Conservation (phyloP, 2,329 filamentous ascomycete species). For the Huntiella omanensis region DNA sequence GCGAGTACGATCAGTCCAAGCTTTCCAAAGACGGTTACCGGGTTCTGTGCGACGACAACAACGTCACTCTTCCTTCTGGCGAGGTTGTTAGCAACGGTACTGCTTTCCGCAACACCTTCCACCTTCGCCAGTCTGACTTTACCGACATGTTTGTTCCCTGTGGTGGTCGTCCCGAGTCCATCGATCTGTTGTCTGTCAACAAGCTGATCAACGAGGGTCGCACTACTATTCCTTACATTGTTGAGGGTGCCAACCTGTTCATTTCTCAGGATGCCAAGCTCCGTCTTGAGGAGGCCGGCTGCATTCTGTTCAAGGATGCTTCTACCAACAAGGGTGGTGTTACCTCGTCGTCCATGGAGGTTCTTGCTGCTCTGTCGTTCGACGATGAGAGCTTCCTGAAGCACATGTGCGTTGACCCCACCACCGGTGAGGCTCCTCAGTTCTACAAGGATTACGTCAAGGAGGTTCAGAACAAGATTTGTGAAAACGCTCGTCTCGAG, state of each 20-base stretch:
- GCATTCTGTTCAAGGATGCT: conserved; percentile 90
- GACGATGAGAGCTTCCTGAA: conserved; percentile 73
- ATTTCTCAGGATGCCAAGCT: conserved; percentile 97
- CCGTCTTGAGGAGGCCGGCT: conserved; percentile 84
- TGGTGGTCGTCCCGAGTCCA: conserved; percentile 88
- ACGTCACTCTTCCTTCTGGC: conserved; percentile 70
- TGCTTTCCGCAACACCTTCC: conserved; percentile 92
- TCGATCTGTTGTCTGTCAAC: conserved; percentile 73
- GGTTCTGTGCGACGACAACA: conserved; percentile 77
- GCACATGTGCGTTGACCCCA: conserved; percentile 74
- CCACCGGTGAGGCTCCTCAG: conserved; percentile 51
- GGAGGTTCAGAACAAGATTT: conserved; percentile 77
- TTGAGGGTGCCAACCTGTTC: conserved; percentile 95
- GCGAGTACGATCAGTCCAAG: conserved; percentile 66
- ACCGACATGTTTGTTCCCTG: conserved; percentile 91
- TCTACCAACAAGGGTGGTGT: conserved; percentile 98
- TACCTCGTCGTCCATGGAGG: conserved; percentile 89
- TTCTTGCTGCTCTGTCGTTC: conserved; percentile 84
- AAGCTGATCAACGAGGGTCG: conserved; percentile 85
- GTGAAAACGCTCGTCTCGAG: conserved; percentile 78
- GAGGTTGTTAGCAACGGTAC: conserved; percentile 83
- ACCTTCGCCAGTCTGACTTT: conserved; percentile 57
- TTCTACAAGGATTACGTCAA: conserved; percentile 93
- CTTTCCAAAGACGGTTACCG: conserved; percentile 79
- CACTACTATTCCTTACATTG: conserved; percentile 74